Conservation (phyloP, 306 rosid species). For the Gastrolobium bilobum region DNA sequence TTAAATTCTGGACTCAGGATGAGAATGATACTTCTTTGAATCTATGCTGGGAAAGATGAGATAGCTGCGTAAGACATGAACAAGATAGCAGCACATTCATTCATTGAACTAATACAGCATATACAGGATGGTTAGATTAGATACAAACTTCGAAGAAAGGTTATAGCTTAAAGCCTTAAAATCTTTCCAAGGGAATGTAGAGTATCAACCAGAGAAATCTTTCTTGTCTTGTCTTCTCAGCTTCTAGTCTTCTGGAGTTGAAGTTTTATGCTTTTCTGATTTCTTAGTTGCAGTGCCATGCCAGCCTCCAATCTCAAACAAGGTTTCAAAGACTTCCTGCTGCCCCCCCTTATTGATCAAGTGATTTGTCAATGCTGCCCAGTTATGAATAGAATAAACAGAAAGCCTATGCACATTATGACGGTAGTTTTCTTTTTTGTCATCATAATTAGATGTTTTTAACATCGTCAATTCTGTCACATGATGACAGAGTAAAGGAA, state of each 20-base stretch:
- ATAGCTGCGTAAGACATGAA: slow-evolving; percentile 37
- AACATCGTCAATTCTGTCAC: slow-evolving; percentile 9
- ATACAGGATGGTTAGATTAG: slow-evolving; percentile 21
- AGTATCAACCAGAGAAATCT: slow-evolving; percentile 12
- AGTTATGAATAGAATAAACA: slow-evolving; percentile 38
- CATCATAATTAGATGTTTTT: slow-evolving; percentile 39
- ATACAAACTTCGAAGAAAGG: slow-evolving; percentile 48
- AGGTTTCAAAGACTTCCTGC: not conserved
- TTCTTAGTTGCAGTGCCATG: slow-evolving; percentile 40
- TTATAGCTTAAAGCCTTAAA: slow-evolving; percentile 12
- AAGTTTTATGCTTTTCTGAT: slow-evolving; percentile 37
- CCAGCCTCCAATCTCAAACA: no score
- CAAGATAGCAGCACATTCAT: slow-evolving; percentile 35
- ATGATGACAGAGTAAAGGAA: slow-evolving; percentile 36
- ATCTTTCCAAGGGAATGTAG: slow-evolving; percentile 33
- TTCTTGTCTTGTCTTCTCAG: slow-evolving; percentile 21
- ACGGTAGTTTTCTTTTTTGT: slow-evolving; percentile 12
- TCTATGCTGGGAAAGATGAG: slow-evolving; percentile 27
- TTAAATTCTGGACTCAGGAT: slow-evolving; percentile 26
- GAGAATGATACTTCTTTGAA: slow-evolving; percentile 19
- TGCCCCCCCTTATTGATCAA: slow-evolving; percentile 6
- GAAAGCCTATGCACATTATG: slow-evolving; percentile 43
- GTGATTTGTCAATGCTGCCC: slow-evolving; percentile 14
- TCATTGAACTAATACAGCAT: slow-evolving; percentile 40
- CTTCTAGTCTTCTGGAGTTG: slow-evolving; percentile 41